These are phyloP conservation scores for Ilyonectria mors-panacis DNA, from an alignment of 2,329 filamentous ascomycete genomes.

Conservation along the genomic window DNA sequence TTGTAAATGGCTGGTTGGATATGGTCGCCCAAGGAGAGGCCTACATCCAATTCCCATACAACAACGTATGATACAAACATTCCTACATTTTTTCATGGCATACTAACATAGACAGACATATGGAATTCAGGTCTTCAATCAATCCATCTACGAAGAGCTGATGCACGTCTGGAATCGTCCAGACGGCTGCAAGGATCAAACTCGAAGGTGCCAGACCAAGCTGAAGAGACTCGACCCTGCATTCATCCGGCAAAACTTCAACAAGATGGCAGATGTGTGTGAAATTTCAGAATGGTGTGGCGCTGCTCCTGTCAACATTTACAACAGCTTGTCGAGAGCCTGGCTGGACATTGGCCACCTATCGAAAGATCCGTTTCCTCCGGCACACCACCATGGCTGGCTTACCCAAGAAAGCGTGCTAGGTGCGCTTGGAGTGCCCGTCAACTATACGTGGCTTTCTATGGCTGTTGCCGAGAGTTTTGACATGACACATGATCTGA, in stretches of 20 bases:
- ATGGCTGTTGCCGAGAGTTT: constrained; percentile 66
- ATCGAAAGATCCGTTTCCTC: constrained; percentile 72
- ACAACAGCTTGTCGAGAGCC: constrained; percentile 63
- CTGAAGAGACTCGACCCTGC: constrained; percentile 64
- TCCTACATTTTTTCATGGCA: neutral
- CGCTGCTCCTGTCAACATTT: constrained; percentile 63
- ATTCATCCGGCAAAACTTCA: neutral
- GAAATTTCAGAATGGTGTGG: constrained; percentile 16
- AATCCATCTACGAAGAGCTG: constrained; percentile 54
- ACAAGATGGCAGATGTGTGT: neutral
- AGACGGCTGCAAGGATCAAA: constrained; percentile 67
- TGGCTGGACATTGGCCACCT: constrained; percentile 74
- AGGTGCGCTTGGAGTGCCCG: constrained; percentile 71
- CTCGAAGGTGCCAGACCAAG: constrained; percentile 64
- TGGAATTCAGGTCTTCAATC: constrained; percentile 70
- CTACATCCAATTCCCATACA: constrained; percentile 70
- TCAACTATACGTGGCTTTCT: constrained; percentile 68
- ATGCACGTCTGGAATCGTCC: constrained; percentile 50
- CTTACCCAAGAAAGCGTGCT: constrained; percentile 72
- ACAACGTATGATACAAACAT: constrained; percentile 60
- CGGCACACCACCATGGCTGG: constrained; percentile 72
- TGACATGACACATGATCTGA: constrained; percentile 72
- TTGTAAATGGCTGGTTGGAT: constrained; percentile 80
- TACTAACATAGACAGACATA: constrained; percentile 58
- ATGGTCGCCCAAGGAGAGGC: constrained; percentile 71